phyloP scores from a whole-genome alignment of 2,329 filamentous ascomycete genomes.

The Colletotrichum lini region DNA sequence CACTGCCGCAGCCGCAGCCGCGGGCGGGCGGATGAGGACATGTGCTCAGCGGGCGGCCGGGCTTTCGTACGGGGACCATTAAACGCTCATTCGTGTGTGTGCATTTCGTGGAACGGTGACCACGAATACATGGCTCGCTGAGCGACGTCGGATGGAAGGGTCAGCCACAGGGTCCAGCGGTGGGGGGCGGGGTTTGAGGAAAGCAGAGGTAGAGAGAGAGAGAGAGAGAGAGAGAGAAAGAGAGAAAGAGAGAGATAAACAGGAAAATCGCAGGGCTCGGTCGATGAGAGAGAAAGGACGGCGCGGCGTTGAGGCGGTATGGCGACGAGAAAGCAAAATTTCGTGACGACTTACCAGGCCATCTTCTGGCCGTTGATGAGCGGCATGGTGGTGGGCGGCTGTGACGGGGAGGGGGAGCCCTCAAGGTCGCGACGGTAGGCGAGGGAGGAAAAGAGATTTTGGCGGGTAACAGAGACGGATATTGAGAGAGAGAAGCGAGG shows the following conservation, averaged over 20 bases:
- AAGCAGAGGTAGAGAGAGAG: not conserved
- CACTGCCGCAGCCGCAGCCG: slow-evolving; percentile 72
- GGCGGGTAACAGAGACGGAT: not conserved
- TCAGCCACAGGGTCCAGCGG: slow-evolving; percentile 31
- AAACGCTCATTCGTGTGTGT: slow-evolving; percentile 77
- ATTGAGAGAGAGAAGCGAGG: not conserved
- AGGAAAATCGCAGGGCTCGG: slow-evolving; percentile 15
- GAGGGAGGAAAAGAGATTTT: not conserved
- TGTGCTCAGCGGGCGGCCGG: slow-evolving; percentile 77
- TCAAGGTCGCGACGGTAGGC: slow-evolving; percentile 11
- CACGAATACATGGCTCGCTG: slow-evolving; percentile 82
- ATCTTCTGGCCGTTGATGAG: slow-evolving; percentile 80
- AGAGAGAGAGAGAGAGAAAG: slow-evolving; percentile 14
- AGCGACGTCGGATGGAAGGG: slow-evolving; percentile 38
- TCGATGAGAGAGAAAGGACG: slow-evolving; percentile 19
- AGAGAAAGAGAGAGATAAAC: slow-evolving; percentile 13
- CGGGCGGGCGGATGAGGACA: slow-evolving; percentile 77
- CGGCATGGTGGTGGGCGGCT: slow-evolving; percentile 66
- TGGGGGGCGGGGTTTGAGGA: slow-evolving; percentile 12
- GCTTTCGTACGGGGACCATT: slow-evolving; percentile 80
- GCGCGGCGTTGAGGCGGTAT: not conserved
- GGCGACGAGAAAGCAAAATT: slow-evolving; percentile 26
- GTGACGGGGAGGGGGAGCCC: not conserved
- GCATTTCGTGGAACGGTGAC: slow-evolving; percentile 83
- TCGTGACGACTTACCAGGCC: slow-evolving; percentile 72